Base-by-base conservation (phyloP, 2,329 filamentous ascomycete genomes). In the Penicillium sp. region DNA sequence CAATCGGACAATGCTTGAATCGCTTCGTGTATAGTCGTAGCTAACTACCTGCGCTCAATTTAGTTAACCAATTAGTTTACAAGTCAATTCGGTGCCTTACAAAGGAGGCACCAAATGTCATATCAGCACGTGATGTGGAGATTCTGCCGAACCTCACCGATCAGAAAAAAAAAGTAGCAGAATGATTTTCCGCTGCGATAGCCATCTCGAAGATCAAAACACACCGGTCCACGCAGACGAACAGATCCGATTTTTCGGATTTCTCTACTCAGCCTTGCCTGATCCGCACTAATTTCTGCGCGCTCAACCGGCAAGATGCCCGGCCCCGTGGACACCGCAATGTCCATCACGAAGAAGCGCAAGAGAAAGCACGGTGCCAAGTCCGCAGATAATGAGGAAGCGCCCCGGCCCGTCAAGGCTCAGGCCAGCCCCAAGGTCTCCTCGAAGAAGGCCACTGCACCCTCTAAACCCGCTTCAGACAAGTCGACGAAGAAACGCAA, bases 351-450 rank as follows among this genome's bases (percentile, higher is more conserved):
- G 40, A 76, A 75, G 60, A 76, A 76, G 62, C 68, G 73, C 47
- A 77, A 76, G 69, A 74, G 73, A 69, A 75, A 72, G 67, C 73
- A 76, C 51, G 61, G 54, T 53, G 60, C 59, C 41, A 62, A 63
- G 53, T 44, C 56, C 45, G 53, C 60, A 46, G 61, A 64, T 31
- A 58, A 65, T 25, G 65, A 61, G 47, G 63, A 59, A 52, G 55
- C 51, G 33, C 61, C 66, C 41, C 61, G 63, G 53, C 58, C 64
- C 16, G 57, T 63, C 24, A 54, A 62, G 42, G 52, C 61, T 28
- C 58, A 63, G 43, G 51, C 63, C 33, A 62, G 54, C 55, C 43
- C 57, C 30, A 47, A 47, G 27, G 41, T 58, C 33, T 57, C 61
- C 43, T 50, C 54, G 18, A 60, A 62, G 49, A 63, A 61, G 53